A percentile compares a stretch with the other conserved stretches of the same genome.
phyloP scores from a whole-genome alignment of 805 yeast species.

The Sugiyamaella chiloensis region DNA sequence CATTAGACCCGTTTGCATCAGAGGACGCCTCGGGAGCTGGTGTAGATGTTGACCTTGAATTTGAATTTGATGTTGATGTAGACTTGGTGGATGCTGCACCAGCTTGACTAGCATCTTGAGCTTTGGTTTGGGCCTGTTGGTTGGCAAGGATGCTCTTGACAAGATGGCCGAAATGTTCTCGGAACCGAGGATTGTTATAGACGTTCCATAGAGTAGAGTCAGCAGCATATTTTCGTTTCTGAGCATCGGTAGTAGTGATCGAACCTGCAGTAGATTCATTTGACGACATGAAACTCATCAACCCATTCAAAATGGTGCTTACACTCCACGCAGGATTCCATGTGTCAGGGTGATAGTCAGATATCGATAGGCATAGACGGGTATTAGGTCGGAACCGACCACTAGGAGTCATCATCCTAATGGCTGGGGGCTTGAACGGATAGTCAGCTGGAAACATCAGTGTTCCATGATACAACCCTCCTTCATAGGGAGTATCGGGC shows the following conservation, averaged over 20 bases:
- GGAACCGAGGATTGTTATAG: slow-evolving; percentile 61
- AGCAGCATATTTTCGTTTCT: slow-evolving; percentile 47
- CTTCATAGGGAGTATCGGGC: slow-evolving; percentile 78
- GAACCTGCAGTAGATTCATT: slow-evolving; percentile 84
- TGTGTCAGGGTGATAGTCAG: slow-evolving; percentile 89
- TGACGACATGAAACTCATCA: slow-evolving; percentile 89
- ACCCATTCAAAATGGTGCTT: slow-evolving; percentile 79
- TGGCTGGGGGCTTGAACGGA: slow-evolving; percentile 88
- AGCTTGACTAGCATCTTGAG: neutral
- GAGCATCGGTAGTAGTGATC: slow-evolving; percentile 54
- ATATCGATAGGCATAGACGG: slow-evolving; percentile 83
- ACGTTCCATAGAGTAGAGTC: slow-evolving; percentile 62
- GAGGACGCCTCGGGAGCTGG: neutral
- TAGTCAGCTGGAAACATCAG: slow-evolving; percentile 78
- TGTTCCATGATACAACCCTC: slow-evolving; percentile 90
- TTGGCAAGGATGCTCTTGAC: slow-evolving; percentile 1
- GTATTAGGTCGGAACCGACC: slow-evolving; percentile 71
- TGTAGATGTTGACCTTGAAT: neutral
- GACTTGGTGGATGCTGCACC: neutral
- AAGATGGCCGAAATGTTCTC: slow-evolving; percentile 52
- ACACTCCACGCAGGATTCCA: slow-evolving; percentile 99
- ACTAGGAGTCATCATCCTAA: slow-evolving; percentile 79
- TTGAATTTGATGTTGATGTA: neutral
- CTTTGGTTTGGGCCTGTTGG: neutral
- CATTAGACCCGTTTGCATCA: neutral